Conservation (phyloP, 1,284 basidiomycete genomes). For the Ustilago tritici region DNA sequence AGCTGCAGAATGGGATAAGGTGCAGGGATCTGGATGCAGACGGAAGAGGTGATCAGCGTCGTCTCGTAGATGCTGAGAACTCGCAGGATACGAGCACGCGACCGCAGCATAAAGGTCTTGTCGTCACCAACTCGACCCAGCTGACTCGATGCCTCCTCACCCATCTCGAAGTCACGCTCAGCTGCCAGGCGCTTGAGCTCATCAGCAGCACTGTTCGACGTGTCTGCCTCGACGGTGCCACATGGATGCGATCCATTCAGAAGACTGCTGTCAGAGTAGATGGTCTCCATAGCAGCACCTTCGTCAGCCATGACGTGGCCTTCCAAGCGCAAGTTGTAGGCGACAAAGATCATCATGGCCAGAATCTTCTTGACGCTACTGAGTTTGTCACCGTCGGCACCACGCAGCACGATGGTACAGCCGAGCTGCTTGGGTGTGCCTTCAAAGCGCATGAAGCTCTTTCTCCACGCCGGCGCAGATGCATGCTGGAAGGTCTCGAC, state of each 20-base stretch:
- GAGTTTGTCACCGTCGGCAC: conserved; percentile 84
- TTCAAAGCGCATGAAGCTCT: conserved; percentile 92
- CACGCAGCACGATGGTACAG: conserved; percentile 91
- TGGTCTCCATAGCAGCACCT: conserved; percentile 52
- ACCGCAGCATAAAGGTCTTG: conserved; percentile 35
- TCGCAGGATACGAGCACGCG: conserved; percentile 41
- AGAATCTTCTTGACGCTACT: conserved; percentile 90
- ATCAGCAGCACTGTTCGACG: conserved; percentile 32
- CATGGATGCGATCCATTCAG: conserved; percentile 40
- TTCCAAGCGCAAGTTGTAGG: conserved; percentile 90
- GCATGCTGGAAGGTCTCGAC: conserved; percentile 95
- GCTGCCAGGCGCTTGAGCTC: conserved; percentile 32
- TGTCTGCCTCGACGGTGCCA: conserved; percentile 28
- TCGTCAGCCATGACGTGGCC: conserved; percentile 94
- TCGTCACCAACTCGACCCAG: conserved; percentile 29
- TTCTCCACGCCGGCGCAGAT: conserved; percentile 87
- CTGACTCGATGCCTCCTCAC: conserved; percentile 21
- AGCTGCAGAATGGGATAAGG: conserved; percentile 55
- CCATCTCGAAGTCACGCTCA: conserved; percentile 13
- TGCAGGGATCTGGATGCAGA: conserved; percentile 56
- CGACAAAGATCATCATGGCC: conserved; percentile 89
- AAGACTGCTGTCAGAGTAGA: conserved; percentile 47
- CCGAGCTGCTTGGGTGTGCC: conserved; percentile 92
- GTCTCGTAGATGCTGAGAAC: conserved; percentile 57
- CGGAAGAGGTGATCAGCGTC: conserved; percentile 57